Base-by-base conservation (phyloP, 2,329 filamentous ascomycete genomes). In the Ustilaginoidea virens region DNA sequence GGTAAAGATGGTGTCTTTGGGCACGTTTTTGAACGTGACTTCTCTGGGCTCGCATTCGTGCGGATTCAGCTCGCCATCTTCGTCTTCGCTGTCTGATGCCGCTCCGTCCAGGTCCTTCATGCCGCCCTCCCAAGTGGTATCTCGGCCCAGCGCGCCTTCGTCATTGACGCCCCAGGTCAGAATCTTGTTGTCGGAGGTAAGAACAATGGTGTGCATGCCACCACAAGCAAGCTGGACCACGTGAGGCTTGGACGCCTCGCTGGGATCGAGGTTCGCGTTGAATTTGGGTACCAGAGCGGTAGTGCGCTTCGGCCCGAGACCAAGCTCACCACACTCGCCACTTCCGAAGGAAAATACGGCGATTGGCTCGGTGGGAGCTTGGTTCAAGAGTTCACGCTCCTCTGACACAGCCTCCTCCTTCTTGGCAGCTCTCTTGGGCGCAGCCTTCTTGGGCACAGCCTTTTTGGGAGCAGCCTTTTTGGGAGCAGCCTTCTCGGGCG, bases 111-210 rank as follows among this genome's bases (percentile, higher is more conserved):
- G 56, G 30, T 74, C 68, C 32, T 68, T 62, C 17, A 68, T 51
- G 12, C 71, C 72, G 27, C 76, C 76, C 2, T 76, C 69, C 64
- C 74, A 77, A 9, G 56, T 57, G 3, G 79, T 86, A 46, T 80
- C 69, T 45, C 82, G 66, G 23, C 82, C 82, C 21, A 92, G 65
- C 7, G 82, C 80, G 37, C 79, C 78, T 45, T 85, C 74, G 46
- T 92, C 82, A 47, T 90, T 90, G 41, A 90, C 81, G 30, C 82
- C 82, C 82, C 82, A 92, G 17, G 80, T 85, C 30, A 83, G 58
- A 40, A 92, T 79, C 55, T 74, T 75, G 60, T 85, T 82, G 51
- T 87, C 77, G 40, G 74, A 67, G 28, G 82, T 87, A 29, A 90
- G 57, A 3, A 76, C 80, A 36, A 79, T 61, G 29, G 66, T 74